Conservation (phyloP, 345 rosid species). For the Cardamine resedifolia region DNA sequence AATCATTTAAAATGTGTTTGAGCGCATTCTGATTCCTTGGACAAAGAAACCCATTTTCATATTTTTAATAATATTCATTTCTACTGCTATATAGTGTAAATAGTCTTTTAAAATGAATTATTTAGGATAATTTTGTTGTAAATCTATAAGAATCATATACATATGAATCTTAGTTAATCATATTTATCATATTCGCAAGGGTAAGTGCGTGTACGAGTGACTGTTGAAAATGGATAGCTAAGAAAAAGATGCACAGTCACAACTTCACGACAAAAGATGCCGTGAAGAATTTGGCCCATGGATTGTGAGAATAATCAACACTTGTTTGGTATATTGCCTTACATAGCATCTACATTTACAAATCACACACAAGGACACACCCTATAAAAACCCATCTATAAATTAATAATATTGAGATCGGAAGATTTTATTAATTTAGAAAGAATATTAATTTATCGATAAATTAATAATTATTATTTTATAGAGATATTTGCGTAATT, state of each 20-base stretch:
- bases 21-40: not conserved
- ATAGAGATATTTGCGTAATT: too few species aligned
- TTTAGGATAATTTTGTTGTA: not conserved
- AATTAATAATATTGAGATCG: too few species aligned
- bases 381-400: not conserved
- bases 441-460: too few species aligned
- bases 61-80: not conserved
- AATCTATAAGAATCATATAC: slow-evolving; percentile 19
- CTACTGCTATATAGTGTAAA: not conserved
- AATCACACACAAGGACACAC: not conserved
- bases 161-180: slow-evolving; percentile 18
- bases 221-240: slow-evolving; percentile 2
- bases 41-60: not conserved
- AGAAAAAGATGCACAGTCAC: slow-evolving; percentile 28
- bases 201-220: slow-evolving; percentile 36
- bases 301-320: slow-evolving; percentile 35
- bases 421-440: too few species aligned
- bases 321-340: slow-evolving; percentile 30
- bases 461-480: too few species aligned
- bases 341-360: slow-evolving; percentile 14
- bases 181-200: slow-evolving; percentile 23
- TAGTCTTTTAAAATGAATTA: not conserved
- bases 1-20: not conserved
- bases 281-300: slow-evolving; percentile 33
- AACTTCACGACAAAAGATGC: slow-evolving; percentile 39